Percentiles rank a stretch among this genome's conserved stretches.
Conservation (phyloP, 2,329 filamentous ascomycete species). For the Exophiala dermatitidis region DNA sequence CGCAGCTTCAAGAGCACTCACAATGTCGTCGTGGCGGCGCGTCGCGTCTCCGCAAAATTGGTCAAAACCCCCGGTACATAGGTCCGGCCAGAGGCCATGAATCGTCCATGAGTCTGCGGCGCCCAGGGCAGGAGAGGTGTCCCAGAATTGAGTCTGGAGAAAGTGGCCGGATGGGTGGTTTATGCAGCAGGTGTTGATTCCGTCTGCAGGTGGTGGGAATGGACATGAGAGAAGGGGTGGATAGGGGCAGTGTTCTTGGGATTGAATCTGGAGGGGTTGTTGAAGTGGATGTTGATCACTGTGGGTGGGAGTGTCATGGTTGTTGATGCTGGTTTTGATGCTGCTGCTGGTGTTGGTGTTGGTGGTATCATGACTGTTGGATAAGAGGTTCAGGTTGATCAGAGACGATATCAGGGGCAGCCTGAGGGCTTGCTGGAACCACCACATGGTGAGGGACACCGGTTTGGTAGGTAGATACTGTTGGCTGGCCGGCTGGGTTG, state of each 20-base stretch:
- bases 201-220: conserved; percentile 9
- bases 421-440: too few relatives aligned
- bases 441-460: too few relatives aligned
- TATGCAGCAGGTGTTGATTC: conserved; percentile 62
- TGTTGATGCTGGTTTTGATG: background rate
- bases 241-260: conserved; percentile 10
- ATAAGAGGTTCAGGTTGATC: too few relatives aligned
- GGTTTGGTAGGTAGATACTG: too few relatives aligned
- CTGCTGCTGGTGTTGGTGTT: too few relatives aligned
- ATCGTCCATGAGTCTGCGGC: conserved; percentile 66
- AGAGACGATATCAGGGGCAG: too few relatives aligned
- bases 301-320: background rate
- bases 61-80: conserved; percentile 64
- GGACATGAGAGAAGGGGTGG: conserved; percentile 20
- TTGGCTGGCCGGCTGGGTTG: too few relatives aligned
- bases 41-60: conserved; percentile 53
- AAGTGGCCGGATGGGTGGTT: conserved; percentile 64
- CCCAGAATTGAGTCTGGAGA: conserved; percentile 72
- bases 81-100: conserved; percentile 63
- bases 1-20: conserved; percentile 33
- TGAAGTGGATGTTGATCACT: background rate
- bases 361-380: too few relatives aligned
- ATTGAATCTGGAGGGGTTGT: background rate
- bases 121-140: conserved; percentile 57
- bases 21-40: conserved; percentile 60